Evolutionary conservation across 768 basidiomycete species (phyloP).

Genomic region (Udeniomyces megalosporus): DNA sequence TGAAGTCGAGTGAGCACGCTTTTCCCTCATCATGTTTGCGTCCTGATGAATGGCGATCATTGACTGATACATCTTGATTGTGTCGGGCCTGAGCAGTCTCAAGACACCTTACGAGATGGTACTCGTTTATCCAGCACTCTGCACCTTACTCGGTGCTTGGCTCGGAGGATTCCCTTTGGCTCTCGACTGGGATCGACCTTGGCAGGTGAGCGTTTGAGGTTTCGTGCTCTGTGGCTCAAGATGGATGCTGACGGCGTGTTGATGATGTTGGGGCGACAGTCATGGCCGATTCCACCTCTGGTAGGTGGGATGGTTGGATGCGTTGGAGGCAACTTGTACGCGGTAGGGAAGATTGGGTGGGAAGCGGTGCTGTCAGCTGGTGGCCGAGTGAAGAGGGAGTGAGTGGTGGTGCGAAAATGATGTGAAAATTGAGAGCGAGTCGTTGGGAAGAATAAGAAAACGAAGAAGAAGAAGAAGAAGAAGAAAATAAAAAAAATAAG

Average conservation of each 20-base stretch:
- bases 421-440: too few species aligned
- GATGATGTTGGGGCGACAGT: too few species aligned
- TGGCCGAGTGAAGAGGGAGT: too few species aligned
- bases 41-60: too few species aligned
- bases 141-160: conserved; percentile 63
- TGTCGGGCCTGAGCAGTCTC: too few species aligned
- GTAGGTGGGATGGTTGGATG: conserved; percentile 56
- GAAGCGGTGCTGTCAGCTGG: too few species aligned
- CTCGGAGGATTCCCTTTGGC: conserved; percentile 65
- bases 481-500: conserved; percentile 44
- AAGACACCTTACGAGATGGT: conserved; percentile 54
- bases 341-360: neutral
- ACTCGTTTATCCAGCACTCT: conserved; percentile 60
- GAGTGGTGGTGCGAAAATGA: neutral
- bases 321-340: conserved; percentile 33
- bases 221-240: too few species aligned
- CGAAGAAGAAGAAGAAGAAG: conserved; percentile 19
- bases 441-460: neutral
- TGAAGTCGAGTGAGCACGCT: conserved; percentile 52
- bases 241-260: too few species aligned
- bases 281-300: conserved; percentile 67
- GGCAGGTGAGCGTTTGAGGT: conserved; percentile 52
- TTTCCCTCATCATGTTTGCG: too few species aligned
- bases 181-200: conserved; percentile 91
- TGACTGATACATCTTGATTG: too few species aligned